Base-by-base conservation (phyloP, 2,329 filamentous ascomycete genomes). In the Emmonsiellopsis sp. region DNA sequence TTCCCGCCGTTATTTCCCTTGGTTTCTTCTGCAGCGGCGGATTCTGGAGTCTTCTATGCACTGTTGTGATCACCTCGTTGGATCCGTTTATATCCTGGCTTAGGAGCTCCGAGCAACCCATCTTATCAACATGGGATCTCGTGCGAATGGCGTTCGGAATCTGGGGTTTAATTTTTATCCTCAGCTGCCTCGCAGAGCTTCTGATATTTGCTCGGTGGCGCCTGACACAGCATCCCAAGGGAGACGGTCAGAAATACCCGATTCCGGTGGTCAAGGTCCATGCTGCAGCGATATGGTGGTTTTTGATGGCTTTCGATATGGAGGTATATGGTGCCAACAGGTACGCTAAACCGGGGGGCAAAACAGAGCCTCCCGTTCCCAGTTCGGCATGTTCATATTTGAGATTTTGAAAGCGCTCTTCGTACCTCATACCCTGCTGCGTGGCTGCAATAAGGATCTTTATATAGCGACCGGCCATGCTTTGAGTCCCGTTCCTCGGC, bases 111-210 rank as follows among this genome's bases (percentile, higher is more conserved):
- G 43, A 47, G 36, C 43, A 27, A 27, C 3, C 34, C 13, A 31
- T 42, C 32, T n/a, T 33, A 17, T 53, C 31, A 5, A 31, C 32
- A 47, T 48, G 5, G 43, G 17, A 49, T 31, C 44, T 48, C 27
- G 39, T 53, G n/a, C 51, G 21, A 33, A 6, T 9, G 11, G 32
- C 21, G 14, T 32, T 53, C 34, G 36, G n/a, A 6, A 53, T 48
- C n/a, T 37, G 43, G 43, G 39, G 34, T 47, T 49, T 49, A 33
- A 47, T 42, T 49, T 53, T 53, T 32, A 31, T 32, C 13, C 43
- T 53, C 43, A 53, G 51, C 51, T 49, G 51, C 51, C 31, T 42
- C 17, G 51, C 43, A 42, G 51, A 53, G 34, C 36, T 49, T 32
- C 32, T 49, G 51, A 21, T 53, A 39, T 53, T 49, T 32, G 34